Base-by-base conservation (phyloP, 2,329 filamentous ascomycete genomes). In the Ceratocystis ficicola region DNA sequence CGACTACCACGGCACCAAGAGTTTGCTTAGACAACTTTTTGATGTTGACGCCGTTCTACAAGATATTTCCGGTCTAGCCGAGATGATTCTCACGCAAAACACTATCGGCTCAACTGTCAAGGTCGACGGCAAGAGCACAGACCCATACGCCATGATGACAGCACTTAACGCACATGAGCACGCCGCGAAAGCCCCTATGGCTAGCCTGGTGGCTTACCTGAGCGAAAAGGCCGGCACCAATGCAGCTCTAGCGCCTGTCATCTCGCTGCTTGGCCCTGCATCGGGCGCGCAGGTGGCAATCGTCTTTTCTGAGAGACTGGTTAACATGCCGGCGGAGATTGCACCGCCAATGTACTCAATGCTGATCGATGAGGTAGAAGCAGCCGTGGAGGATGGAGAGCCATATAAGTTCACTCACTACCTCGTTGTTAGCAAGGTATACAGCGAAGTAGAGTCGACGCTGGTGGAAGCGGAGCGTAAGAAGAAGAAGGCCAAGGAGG, bases 321-420 rank as follows among this genome's bases (percentile, higher is more conserved):
- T 99, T 79, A 99, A 99, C 78, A 92, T 96, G 80, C 94, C 94
- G n/a, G 81, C 89, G 17, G 90, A 97, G 76, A 86, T 96, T 69
- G 85, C 91, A 15, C 93, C 94, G 36, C 93, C 94, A 3, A 88
- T 97, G 84, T 97, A 96, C 81, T 85, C 82, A 63, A 96, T 96
- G 90, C 83, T 99, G 63, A 79, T 89, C 62, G 91, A 97, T 73
- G 94, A 99, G 80, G 86, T 99, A 63, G 81, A 87, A 72, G 92
- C 87, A 73, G 94, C 94, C 0, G 79, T 96, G 2, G 86, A 95
- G 73, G 91, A 96, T 73, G 87, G 89, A 73, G 91, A 97, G 76
- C 91, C 92, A 0, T 97, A 96, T 76, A 81, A 86, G 65, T 99
- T 99, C 76, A 86, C 90, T 32, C 91, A 97, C 76, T 99, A 96